Conservation (phyloP, 116 monocot species). For the Phalaenopsis hybrid region DNA sequence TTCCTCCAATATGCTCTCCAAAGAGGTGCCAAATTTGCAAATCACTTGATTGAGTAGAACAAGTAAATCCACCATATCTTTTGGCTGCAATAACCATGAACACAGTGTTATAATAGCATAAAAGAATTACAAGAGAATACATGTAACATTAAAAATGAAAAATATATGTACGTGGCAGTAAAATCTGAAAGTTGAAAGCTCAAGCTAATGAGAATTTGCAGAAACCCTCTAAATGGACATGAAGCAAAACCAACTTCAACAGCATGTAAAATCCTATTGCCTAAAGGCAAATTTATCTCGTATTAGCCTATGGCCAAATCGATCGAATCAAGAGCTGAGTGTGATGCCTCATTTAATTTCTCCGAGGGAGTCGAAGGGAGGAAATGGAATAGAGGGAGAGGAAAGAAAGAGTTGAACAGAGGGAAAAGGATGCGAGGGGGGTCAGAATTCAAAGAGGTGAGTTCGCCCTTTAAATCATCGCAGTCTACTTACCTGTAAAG, state of each 20-base stretch:
- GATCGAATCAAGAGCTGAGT: no score
- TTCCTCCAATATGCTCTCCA: constrained; percentile 53
- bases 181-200: background rate
- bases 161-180: background rate
- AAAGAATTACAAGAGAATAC: background rate
- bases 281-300: no score
- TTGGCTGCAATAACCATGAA: constrained; percentile 41
- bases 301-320: no score
- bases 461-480: no score
- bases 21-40: constrained; percentile 71
- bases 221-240: background rate
- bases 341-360: no score
- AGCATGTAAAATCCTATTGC: background rate
- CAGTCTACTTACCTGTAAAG: no score
- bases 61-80: constrained; percentile 82
- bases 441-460: no score
- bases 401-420: no score
- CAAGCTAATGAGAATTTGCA: background rate
- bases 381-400: no score
- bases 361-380: no score
- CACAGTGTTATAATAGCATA: background rate
- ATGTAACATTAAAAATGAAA: background rate
- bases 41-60: constrained; percentile 81
- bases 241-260: background rate
- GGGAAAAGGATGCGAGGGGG: no score